These are phyloP conservation scores for Colletotrichum kahawae DNA, from an alignment of 2,329 filamentous ascomycete species.

Conservation along the genomic window DNA sequence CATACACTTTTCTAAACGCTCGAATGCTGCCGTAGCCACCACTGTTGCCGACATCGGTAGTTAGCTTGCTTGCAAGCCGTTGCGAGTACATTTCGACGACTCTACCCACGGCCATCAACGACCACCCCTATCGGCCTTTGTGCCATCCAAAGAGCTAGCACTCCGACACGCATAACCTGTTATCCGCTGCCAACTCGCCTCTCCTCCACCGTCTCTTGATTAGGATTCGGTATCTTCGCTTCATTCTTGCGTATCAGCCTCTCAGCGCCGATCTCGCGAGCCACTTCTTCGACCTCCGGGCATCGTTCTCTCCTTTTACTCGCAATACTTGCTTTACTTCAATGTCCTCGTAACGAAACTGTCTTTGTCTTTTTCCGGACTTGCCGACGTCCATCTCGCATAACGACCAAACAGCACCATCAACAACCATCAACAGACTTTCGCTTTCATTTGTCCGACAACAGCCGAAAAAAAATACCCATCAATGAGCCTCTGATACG, in stretches of 20 bases:
- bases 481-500: constrained; percentile 47
- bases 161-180: neutral
- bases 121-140: neutral
- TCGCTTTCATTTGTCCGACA: constrained; percentile 22
- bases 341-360: constrained; percentile 51
- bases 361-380: constrained; percentile 31
- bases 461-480: constrained; percentile 21
- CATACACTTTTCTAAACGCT: neutral
- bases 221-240: constrained; percentile 30
- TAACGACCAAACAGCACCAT: constrained; percentile 20
- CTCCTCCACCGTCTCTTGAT: constrained; percentile 17
- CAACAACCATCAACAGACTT: constrained; percentile 14
- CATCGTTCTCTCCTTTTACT: constrained; percentile 11
- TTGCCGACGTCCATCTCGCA: constrained; percentile 8
- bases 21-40: constrained; percentile 22
- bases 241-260: constrained; percentile 19
- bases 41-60: constrained; percentile 22
- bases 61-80: constrained; percentile 25
- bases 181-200: neutral
- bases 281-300: constrained; percentile 5
- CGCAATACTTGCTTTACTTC: constrained; percentile 28
- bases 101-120: constrained; percentile 6
- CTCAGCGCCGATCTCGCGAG: constrained; percentile 6
- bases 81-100: constrained; percentile 12
- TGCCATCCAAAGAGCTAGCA: constrained; percentile 4